phyloP scores from a whole-genome alignment of 257 asterid genomes.

The Coffea eugenioides region DNA sequence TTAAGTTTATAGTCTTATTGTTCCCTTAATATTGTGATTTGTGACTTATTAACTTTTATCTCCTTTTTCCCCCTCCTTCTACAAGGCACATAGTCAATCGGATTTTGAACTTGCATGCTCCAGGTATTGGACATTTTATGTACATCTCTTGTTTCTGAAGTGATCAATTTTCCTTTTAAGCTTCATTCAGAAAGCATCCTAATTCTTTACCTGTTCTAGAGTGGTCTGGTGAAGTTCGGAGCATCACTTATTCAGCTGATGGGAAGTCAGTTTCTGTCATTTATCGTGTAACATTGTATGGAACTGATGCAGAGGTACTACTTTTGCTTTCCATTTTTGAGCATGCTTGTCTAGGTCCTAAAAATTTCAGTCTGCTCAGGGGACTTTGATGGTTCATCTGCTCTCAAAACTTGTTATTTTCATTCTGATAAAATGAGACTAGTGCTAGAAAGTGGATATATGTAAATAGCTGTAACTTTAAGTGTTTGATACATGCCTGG shows the following conservation, averaged over 20 bases:
- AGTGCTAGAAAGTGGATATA: not conserved
- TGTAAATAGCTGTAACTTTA: not conserved
- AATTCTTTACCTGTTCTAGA: constrained; percentile 38
- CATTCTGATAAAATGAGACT: not conserved
- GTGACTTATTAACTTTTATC: not conserved
- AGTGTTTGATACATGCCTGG: not conserved
- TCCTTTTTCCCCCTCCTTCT: not conserved
- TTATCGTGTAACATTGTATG: constrained; percentile 83
- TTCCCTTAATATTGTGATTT: not conserved
- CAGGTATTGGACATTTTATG: constrained; percentile 45
- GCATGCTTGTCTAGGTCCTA: not conserved
- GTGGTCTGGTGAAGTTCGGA: constrained; percentile 93
- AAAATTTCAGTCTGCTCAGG: not conserved
- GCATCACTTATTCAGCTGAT: constrained; percentile 70
- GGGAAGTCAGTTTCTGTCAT: constrained; percentile 72
- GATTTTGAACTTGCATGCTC: constrained; percentile 87
- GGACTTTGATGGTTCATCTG: not conserved
- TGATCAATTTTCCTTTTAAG: constrained; percentile 11
- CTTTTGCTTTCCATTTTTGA: not conserved
- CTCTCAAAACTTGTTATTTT: not conserved
- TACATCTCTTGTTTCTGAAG: not conserved
- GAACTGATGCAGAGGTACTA: constrained; percentile 91
- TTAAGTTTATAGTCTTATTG: not conserved
- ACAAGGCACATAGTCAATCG: constrained; percentile 85
- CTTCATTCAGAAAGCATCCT: constrained; percentile 4